Percentiles rank a stretch among this genome's conserved stretches.
These are phyloP conservation scores for Puccinia sorghi DNA, from an alignment of 1,284 basidiomycete genomes.

Conservation along the genomic window DNA sequence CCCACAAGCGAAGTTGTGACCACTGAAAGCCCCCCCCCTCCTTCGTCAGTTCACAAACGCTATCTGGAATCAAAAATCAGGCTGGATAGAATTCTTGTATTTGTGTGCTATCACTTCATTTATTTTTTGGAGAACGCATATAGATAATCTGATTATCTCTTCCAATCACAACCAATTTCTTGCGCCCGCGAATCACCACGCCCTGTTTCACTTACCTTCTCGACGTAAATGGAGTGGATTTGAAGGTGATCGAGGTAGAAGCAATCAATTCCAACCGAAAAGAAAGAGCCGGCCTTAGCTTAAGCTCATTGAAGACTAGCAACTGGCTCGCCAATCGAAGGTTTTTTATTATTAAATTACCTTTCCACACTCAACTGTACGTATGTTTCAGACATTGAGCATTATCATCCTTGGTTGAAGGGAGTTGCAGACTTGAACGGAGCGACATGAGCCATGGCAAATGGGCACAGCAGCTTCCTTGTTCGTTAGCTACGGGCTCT, in stretches of 20 bases:
- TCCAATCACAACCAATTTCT: constrained; percentile 12
- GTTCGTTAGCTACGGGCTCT: constrained; percentile 4
- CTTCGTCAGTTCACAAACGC: background rate
- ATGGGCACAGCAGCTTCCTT: background rate
- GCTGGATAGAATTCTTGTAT: constrained; percentile 20
- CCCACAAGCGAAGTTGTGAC: constrained; percentile 29
- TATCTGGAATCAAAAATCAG: constrained; percentile 5
- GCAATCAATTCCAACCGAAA: constrained; percentile 7
- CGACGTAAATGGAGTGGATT: constrained; percentile 17
- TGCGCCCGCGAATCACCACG: no score
- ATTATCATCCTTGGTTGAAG: background rate
- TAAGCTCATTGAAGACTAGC: background rate
- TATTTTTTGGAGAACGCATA: constrained; percentile 23
- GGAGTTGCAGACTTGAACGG: background rate
- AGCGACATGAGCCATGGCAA: background rate
- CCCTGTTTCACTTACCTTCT: constrained; percentile 13
- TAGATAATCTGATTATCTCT: constrained; percentile 36
- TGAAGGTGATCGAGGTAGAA: constrained; percentile 6
- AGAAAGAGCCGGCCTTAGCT: constrained; percentile 1
- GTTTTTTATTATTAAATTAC: background rate
- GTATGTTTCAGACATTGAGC: constrained; percentile 5
- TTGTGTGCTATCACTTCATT: constrained; percentile 11
- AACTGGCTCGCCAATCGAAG: background rate
- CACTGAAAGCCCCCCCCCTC: background rate
- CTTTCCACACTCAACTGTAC: background rate